These are phyloP conservation scores for Hypholoma sublateritium DNA, from an alignment of 768 basidiomycete species.

Conservation along the genomic window DNA sequence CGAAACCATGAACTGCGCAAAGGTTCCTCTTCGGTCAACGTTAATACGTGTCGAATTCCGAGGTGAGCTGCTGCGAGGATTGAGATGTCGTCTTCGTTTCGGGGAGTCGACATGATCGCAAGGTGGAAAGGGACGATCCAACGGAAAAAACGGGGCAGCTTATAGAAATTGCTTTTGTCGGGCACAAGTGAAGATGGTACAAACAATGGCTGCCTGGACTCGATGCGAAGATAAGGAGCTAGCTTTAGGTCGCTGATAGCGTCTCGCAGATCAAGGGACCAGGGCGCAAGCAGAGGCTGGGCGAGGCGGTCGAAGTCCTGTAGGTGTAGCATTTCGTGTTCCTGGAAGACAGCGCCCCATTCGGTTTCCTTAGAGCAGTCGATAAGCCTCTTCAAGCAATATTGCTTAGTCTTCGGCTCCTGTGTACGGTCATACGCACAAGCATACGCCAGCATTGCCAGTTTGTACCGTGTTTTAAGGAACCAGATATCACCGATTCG, in stretches of 20 bases:
- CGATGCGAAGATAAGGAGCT: conserved; percentile 38
- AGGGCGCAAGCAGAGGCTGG: conserved; percentile 36
- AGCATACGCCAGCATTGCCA: conserved; percentile 58
- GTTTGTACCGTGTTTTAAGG: conserved; percentile 34
- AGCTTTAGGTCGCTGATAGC: conserved; percentile 30
- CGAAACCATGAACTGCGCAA: conserved; percentile 48
- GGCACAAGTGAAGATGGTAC: conserved; percentile 26
- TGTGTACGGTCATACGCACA: conserved; percentile 39
- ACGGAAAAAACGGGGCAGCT: conserved; percentile 58
- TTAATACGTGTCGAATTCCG: conserved; percentile 59
- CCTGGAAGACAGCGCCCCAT: conserved; percentile 47
- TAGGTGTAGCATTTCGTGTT: conserved; percentile 41
- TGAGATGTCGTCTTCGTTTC: conserved; percentile 46
- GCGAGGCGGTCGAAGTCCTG: conserved; percentile 27
- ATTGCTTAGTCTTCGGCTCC: conserved; percentile 35
- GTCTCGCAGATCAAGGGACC: conserved; percentile 36
- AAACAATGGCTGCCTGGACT: conserved; percentile 39
- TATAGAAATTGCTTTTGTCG: conserved; percentile 25
- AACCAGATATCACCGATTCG: conserved; percentile 48
- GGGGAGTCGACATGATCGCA: conserved; percentile 62
- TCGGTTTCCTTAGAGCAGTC: conserved; percentile 49
- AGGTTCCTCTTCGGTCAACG: conserved; percentile 58
- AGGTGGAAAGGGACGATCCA: conserved; percentile 61
- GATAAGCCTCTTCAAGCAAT: conserved; percentile 46
- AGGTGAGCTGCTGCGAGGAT: conserved; percentile 43